phyloP scores from a whole-genome alignment of 2,329 filamentous ascomycete genomes.

The Fusarium xylarioides region DNA sequence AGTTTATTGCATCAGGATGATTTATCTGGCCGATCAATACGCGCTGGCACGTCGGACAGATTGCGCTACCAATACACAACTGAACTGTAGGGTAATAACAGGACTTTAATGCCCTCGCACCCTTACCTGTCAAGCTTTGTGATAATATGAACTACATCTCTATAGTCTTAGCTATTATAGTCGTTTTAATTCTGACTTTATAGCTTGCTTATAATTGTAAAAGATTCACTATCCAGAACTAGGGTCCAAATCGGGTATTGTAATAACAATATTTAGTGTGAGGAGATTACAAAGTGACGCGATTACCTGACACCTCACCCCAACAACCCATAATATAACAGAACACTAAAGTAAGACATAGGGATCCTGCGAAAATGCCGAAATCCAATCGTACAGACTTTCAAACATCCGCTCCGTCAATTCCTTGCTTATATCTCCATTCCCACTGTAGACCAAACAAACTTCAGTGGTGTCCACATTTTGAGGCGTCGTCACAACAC shows the following conservation, averaged over 20 bases:
- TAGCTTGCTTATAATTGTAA: too few species aligned
- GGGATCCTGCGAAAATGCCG: conserved; percentile 3
- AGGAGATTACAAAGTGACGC: background rate
- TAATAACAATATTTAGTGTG: rapidly evolving
- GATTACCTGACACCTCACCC: too few species aligned
- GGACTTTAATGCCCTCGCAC: too few species aligned
- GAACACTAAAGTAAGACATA: background rate
- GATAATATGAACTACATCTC: too few species aligned
- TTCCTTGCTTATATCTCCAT: background rate
- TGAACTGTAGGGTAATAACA: too few species aligned
- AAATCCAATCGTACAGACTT: conserved; percentile 18
- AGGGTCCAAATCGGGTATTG: rapidly evolving
- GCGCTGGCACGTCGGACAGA: too few species aligned
- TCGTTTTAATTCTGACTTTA: too few species aligned
- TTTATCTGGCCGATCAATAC: too few species aligned
- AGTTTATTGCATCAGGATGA: too few species aligned
- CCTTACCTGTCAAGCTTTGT: too few species aligned
- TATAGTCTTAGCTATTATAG: too few species aligned
- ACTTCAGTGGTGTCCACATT: conserved; percentile 20
- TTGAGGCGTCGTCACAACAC: conserved; percentile 36
- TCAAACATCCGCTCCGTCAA: conserved; percentile 17
- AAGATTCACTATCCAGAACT: background rate
- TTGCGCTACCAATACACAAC: too few species aligned
- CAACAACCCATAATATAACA: background rate
- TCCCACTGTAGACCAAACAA: conserved; percentile 28